These are phyloP conservation scores for Yamadazyma songkhlaensis DNA, from an alignment of 1,139 yeast species.

Conservation along the genomic window DNA sequence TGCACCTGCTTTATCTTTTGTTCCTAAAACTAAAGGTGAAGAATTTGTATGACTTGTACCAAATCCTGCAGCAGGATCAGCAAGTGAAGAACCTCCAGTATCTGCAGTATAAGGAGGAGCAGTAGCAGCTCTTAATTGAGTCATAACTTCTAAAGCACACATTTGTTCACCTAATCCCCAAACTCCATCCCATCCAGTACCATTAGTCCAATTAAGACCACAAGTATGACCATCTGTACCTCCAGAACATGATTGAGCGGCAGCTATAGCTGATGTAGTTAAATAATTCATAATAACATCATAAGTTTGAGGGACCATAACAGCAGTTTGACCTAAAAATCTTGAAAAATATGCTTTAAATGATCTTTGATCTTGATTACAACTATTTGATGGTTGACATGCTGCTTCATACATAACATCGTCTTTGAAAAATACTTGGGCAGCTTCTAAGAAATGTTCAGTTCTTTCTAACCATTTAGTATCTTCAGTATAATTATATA, in stretches of 20 bases:
- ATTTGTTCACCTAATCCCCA: conserved; percentile 96
- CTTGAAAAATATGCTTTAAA: conserved; percentile 82
- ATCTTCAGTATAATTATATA: conserved; percentile 72
- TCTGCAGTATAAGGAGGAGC: conserved; percentile 57
- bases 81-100: conserved; percentile 60
- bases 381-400: conserved; percentile 58
- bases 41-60: conserved; percentile 36
- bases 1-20: conserved; percentile 84
- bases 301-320: conserved; percentile 62
- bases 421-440: conserved; percentile 57
- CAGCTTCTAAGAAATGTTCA: conserved; percentile 47
- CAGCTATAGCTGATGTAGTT: conserved; percentile 67
- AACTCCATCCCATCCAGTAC: conserved; percentile 66
- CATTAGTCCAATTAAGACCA: conserved; percentile 73
- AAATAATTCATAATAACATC: conserved; percentile 52
- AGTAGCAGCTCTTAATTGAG: conserved; percentile 53
- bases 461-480: conserved; percentile 67
- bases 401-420: conserved; percentile 76
- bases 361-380: conserved; percentile 88
- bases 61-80: conserved; percentile 60
- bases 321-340: conserved; percentile 72
- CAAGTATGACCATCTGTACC: conserved; percentile 89
- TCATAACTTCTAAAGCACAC: conserved; percentile 78
- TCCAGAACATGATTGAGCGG: conserved; percentile 81
- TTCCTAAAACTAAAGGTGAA: conserved; percentile 47